A percentile compares a stretch with the other conserved stretches of the same genome.
These are phyloP conservation scores for Fusarium liriodendri DNA, from an alignment of 2,329 filamentous ascomycete species.

Conservation along the genomic window DNA sequence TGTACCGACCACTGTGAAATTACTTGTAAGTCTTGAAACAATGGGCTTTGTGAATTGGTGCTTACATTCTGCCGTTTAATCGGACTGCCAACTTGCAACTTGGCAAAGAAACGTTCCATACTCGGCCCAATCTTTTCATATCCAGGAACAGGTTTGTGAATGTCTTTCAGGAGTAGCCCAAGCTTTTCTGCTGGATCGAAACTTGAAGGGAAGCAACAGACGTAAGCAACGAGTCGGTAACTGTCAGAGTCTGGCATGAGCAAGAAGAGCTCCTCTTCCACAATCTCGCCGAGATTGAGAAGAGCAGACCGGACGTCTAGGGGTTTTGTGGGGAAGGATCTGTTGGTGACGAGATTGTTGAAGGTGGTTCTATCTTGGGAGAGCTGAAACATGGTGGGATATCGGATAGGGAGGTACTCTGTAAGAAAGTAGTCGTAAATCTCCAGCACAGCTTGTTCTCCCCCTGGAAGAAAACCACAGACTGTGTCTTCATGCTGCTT, in stretches of 20 bases:
- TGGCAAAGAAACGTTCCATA: conserved; percentile 66
- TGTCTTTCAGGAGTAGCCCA: conserved; percentile 44
- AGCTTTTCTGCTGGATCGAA: neutral
- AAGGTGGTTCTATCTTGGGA: conserved; percentile 46
- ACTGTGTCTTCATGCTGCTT: conserved; percentile 52
- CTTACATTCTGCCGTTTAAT: conserved; percentile 63
- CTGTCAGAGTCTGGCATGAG: conserved; percentile 44
- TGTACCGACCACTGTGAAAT: conserved; percentile 37
- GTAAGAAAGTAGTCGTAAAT: conserved; percentile 60
- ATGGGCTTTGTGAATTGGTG: too few species aligned
- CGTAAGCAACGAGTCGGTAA: conserved; percentile 59
- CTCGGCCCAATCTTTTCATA: conserved; percentile 66
- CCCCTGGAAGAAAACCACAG: conserved; percentile 55
- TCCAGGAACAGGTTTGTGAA: conserved; percentile 61
- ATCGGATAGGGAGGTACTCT: conserved; percentile 60
- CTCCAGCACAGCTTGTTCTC: conserved; percentile 58
- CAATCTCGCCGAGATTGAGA: conserved; percentile 17
- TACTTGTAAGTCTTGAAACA: neutral
- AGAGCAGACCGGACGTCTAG: conserved; percentile 6
- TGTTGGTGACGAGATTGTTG: conserved; percentile 54
- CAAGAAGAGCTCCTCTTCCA: conserved; percentile 21
- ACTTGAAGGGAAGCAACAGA: conserved; percentile 32
- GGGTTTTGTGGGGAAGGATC: conserved; percentile 36
- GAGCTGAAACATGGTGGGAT: conserved; percentile 60
- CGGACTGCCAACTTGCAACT: conserved; percentile 59